A percentile compares a stretch with the other conserved stretches of the same genome.
Evolutionary conservation across 768 basidiomycete species (phyloP).

Genomic region (Suillus lakei): DNA sequence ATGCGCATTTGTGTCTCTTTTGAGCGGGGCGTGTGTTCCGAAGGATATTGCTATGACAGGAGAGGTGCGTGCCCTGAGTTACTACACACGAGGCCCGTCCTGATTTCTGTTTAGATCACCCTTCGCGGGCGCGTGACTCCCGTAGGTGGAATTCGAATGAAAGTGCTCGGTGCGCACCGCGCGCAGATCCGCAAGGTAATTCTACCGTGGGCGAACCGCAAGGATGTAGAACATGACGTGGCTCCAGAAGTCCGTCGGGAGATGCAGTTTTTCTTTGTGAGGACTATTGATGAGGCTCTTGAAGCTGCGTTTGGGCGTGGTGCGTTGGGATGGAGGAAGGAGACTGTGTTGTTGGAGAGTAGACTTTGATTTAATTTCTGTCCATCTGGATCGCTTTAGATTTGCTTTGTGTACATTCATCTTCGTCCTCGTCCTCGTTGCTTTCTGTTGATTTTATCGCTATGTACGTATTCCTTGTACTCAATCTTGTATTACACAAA

Average conservation of each 20-base stretch:
- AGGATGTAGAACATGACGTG: slow-evolving; percentile 88
- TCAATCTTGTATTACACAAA: neutral
- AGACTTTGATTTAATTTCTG: slow-evolving; percentile 41
- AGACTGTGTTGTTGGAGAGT: slow-evolving; percentile 55
- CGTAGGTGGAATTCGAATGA: slow-evolving; percentile 92
- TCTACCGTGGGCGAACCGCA: slow-evolving; percentile 82
- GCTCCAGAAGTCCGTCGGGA: slow-evolving; percentile 71
- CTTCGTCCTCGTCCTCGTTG: neutral
- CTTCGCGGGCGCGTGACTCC: slow-evolving; percentile 81
- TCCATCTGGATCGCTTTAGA: neutral
- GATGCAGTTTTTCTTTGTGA: slow-evolving; percentile 84
- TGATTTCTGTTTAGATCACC: slow-evolving; percentile 58
- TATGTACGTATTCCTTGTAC: slow-evolving; percentile 7
- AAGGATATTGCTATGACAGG: slow-evolving; percentile 87
- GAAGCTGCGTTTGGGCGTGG: slow-evolving; percentile 83
- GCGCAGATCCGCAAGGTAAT: slow-evolving; percentile 85
- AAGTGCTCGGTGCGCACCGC: slow-evolving; percentile 87
- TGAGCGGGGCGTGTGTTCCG: slow-evolving; percentile 77
- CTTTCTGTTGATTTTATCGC: neutral
- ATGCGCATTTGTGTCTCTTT: slow-evolving; percentile 85
- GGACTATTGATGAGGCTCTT: slow-evolving; percentile 77
- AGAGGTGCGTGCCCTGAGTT: slow-evolving; percentile 53
- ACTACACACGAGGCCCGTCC: neutral
- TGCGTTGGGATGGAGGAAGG: slow-evolving; percentile 65
- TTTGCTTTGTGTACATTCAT: slow-evolving; percentile 1